phyloP scores from a whole-genome alignment of 805 yeast genomes.

The Wilhelminamyces savonicus region DNA sequence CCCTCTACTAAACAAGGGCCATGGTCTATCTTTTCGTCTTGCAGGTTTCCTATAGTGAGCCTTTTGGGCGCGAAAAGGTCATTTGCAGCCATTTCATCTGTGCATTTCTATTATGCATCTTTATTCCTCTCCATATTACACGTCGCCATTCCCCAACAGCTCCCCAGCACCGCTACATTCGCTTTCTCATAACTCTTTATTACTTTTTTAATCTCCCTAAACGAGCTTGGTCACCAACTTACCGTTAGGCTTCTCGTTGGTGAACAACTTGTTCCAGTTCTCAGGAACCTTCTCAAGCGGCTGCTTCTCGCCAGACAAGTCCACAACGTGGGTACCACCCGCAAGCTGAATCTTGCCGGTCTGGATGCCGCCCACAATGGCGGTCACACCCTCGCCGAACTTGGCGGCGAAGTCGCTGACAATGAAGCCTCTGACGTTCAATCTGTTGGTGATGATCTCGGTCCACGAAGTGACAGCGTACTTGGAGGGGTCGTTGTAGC shows the following conservation, averaged over 20 bases:
- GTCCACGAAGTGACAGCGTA: constrained; percentile 34
- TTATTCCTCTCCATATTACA: no score
- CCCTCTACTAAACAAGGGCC: no score
- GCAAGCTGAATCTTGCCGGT: constrained; percentile 35
- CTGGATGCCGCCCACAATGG: constrained; percentile 29
- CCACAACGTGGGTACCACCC: constrained; percentile 31
- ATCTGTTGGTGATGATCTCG: constrained; percentile 42
- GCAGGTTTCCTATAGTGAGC: no score
- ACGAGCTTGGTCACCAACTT: constrained; percentile 45
- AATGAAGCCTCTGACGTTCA: constrained; percentile 49
- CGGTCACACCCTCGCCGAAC: constrained; percentile 30
- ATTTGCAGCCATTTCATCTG: no score
- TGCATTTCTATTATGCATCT: no score
- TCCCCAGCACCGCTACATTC: no score
- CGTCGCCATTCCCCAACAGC: no score
- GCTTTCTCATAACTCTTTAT: no score
- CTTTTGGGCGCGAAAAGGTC: no score
- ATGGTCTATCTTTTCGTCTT: no score
- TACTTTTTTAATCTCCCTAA: no score
- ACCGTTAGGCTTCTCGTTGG: constrained; percentile 40
- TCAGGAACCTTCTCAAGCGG: constrained; percentile 40
- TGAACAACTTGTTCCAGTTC: constrained; percentile 42
- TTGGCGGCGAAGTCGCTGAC: constrained; percentile 36
- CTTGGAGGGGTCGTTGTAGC: constrained; percentile 41
- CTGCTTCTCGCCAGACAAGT: constrained; percentile 29